These are phyloP conservation scores for Volvox carteri DNA, from an alignment of 163 green algal species.

Conservation along the genomic window DNA sequence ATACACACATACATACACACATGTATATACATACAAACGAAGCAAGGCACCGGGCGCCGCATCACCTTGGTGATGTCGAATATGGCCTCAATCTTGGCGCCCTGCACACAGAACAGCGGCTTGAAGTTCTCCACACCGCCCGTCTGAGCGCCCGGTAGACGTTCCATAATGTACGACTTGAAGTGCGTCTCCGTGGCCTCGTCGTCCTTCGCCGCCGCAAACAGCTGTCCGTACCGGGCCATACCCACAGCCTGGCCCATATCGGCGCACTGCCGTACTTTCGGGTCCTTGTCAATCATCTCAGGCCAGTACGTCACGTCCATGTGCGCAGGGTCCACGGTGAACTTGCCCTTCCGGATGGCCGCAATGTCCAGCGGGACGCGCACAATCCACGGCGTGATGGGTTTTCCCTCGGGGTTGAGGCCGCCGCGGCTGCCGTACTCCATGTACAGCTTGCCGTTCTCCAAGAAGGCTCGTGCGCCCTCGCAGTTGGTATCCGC, in stretches of 20 bases:
- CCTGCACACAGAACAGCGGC: slow-evolving; percentile 36
- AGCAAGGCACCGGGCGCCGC: background rate
- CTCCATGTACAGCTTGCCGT: slow-evolving; percentile 34
- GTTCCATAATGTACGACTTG: slow-evolving; percentile 41
- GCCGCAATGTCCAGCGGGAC: slow-evolving; percentile 27
- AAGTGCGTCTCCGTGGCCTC: slow-evolving; percentile 24
- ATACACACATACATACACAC: background rate
- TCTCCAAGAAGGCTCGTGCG: slow-evolving; percentile 30
- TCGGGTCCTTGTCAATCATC: background rate
- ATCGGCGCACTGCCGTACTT: slow-evolving; percentile 46
- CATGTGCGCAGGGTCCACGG: background rate
- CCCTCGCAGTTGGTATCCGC: slow-evolving; percentile 35
- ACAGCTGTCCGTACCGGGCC: slow-evolving; percentile 46
- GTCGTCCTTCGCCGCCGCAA: slow-evolving; percentile 25
- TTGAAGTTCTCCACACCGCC: slow-evolving; percentile 53
- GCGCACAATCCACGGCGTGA: slow-evolving; percentile 21
- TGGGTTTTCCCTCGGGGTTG: background rate
- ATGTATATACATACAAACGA: background rate
- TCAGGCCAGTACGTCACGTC: slow-evolving; percentile 43
- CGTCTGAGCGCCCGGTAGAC: slow-evolving; percentile 44
- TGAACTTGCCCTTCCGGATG: slow-evolving; percentile 13
- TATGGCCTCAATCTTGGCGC: slow-evolving; percentile 27
- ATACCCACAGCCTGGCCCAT: slow-evolving; percentile 46
- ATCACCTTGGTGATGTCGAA: slow-evolving; percentile 43
- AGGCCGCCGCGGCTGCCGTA: slow-evolving; percentile 41